These are phyloP conservation scores for Mucor lusitanicus DNA, from an alignment of 371 early-diverging fungal genomes.

Conservation along the genomic window DNA sequence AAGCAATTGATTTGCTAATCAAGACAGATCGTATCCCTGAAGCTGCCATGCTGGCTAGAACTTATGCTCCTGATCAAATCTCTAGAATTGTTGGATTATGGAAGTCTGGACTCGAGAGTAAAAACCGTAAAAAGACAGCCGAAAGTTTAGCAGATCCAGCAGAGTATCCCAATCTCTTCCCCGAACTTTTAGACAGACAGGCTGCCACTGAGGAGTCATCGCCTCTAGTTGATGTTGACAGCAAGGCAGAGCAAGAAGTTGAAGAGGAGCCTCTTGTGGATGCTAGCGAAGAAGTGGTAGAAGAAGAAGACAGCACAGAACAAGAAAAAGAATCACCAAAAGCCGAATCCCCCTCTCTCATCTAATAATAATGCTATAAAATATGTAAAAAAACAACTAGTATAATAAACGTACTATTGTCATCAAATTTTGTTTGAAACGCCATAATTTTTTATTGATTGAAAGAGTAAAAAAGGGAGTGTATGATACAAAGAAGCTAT, in stretches of 20 bases:
- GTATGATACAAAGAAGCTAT: neutral
- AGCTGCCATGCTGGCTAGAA: slow-evolving; percentile 93
- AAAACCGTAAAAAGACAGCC: slow-evolving; percentile 80
- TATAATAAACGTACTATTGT: neutral
- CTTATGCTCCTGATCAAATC: slow-evolving; percentile 83
- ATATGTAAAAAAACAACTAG: neutral
- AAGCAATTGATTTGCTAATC: slow-evolving; percentile 82
- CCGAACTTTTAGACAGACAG: slow-evolving; percentile 47
- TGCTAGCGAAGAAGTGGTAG: slow-evolving; percentile 7
- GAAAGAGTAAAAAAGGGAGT: neutral
- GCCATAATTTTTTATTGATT: neutral
- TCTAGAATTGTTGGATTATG: slow-evolving; percentile 77
- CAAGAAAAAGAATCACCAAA: neutral
- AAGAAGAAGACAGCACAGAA: neutral
- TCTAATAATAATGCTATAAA: slow-evolving; percentile 5
- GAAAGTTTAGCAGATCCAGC: slow-evolving; percentile 88
- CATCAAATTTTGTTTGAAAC: too few species aligned
- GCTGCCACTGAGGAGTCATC: neutral
- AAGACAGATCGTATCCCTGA: slow-evolving; percentile 92
- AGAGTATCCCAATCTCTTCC: slow-evolving; percentile 85
- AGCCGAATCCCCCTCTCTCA: slow-evolving; percentile 11
- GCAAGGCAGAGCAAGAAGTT: slow-evolving; percentile 7
- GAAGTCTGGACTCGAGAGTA: slow-evolving; percentile 72
- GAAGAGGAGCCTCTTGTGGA: slow-evolving; percentile 6
- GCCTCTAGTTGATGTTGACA: slow-evolving; percentile 20